Base-by-base conservation (phyloP, 176 grass and related monocot species). In the Hsuehochloa calcarea region DNA sequence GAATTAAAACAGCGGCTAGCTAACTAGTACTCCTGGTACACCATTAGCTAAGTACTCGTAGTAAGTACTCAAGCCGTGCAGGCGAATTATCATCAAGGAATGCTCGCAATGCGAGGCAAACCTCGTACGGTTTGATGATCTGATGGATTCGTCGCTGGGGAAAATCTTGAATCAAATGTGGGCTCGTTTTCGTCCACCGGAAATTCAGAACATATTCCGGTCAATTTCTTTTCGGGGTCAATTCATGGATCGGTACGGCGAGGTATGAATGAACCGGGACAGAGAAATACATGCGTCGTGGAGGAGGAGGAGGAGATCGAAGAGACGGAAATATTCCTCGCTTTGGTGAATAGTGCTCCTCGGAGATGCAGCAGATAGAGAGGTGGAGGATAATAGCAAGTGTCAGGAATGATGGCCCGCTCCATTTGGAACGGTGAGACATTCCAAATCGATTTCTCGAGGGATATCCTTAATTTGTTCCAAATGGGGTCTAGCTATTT, bases 231-330 rank as follows among this genome's bases (percentile, higher is more conserved):
- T 82, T 83, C 6, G 71, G 17, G 25, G 54, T 44, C 72, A 77
- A 35, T 90, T 51, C 58, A 66, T 67, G 66, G 84, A 86, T n/a
- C n/a, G n/a, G n/a, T 90, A 67, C 66, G 65, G 38, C n/a, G 54
- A 82, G 58, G 82, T 86, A 77, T 65, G 63, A 68, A 40, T 29
- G 76, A 76, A 67, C 39, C 19, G 25, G 4, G 19, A 55, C 31
- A 20, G 17, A 6, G 31, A n/a, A 68, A 44, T 45, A 20, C 15
- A 56, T 4, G 27, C 37, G 5, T 13, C 17, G 62, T 27, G 16
- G 12, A 8, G 14, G 6, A 64, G 29, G n/a, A n/a, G n/a, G n/a
- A n/a, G n/a, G n/a, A n/a, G n/a, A n/a, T n/a, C n/a, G n/a, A 65
- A 64, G 46, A 54, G 46, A 74, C 31, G 4, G 25, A 72, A 73